Base-by-base conservation (phyloP, 306 rosid genomes). In the Psophocarpus tetragonolobus region DNA sequence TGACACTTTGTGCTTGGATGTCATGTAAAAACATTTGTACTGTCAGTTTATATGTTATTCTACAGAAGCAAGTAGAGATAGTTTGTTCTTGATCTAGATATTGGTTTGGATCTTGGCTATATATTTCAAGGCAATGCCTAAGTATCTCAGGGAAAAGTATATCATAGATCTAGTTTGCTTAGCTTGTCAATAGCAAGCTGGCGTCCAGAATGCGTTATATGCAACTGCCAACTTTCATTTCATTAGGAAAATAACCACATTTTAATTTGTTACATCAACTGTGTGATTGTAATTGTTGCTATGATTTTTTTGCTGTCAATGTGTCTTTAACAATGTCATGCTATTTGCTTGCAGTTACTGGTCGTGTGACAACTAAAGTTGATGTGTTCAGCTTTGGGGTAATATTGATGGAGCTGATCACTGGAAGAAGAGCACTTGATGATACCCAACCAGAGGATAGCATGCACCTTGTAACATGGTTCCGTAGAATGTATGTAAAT, bases 381-480 rank as follows among this genome's bases (percentile, higher is more conserved):
- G 58, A 51, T 51, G 58, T 51, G 58, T 51, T 51, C 58, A 51
- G 58, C 27, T 51, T 51, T 51, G 58, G 58, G 58, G 58, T 51
- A 51, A 51, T 51, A 51, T 51, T 51, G 58, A 51, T 51, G 58
- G 58, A 51, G 2, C 58, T 51, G 12, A 51, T 51, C 18, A 51
- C 58, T 7, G 58, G 58, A 51, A 51, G 58, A 51, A 51, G 58
- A 20, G 58, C 58, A 51, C 58, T 51, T 18, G 58, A 51, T 51
- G 58, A 51, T 7, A 51, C 26, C 11, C 58, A 51, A 51, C 58
- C 58, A 51, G 58, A 51, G 27, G 58, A 51, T 51, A 51, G 58
- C 58, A 51, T 51, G 58, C 58, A 51, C 58, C 58, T 51, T 51
- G 58, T 51, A 51, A 51, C 58, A 51, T 51, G 58, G 58, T 51